Evolutionary conservation across 129 eudicot genomes (phyloP), one percentile per base, ranked within the genome.

Genomic region (Silybum marianum): DNA sequence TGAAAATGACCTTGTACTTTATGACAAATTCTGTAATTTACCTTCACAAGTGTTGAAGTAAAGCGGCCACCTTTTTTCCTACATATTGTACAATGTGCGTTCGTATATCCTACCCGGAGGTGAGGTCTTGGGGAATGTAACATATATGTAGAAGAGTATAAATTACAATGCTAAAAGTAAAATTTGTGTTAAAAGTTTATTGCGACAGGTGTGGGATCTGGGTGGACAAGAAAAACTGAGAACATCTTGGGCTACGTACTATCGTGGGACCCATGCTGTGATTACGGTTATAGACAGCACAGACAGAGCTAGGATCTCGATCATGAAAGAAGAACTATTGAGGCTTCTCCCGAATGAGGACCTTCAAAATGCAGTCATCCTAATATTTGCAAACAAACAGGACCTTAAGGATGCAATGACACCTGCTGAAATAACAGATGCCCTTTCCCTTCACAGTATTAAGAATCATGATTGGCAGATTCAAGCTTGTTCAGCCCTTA

Each of bases 391-490:
- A 62, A 94, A 94, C 77, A 94, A 94, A 71, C 98, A 94, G 80
- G 98, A 94, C 30, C 87, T 93, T 5, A 92, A 94, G 88, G 97
- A 94, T 71, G 96, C 98, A 26, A 94, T 94, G 98, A 88, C 90
- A 7, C 91, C 98, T n/a, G 98, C 96, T n/a, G 98, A 94, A 85
- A 90, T 94, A 83, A 94, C 98, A 0, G 98, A 94, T 75, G 91
- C 97, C 1, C 90, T 92, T 38, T 94, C 97, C 24, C 97, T 92
- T 58, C 98, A 94, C 75, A 94, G 97, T 78, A 94, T 94, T 70
- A 94, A 94, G 84, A 89, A 94, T 81, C 96, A 92, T 76, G 98
- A 94, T 78, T 94, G 98, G 98, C 98, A 94, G 74, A 94, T 94
- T 44, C 98, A 94, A 72, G 88, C 98, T 51, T 92, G 97, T 85